Base-by-base conservation (phyloP, 257 asterid genomes). In the Apocynum venetum region DNA sequence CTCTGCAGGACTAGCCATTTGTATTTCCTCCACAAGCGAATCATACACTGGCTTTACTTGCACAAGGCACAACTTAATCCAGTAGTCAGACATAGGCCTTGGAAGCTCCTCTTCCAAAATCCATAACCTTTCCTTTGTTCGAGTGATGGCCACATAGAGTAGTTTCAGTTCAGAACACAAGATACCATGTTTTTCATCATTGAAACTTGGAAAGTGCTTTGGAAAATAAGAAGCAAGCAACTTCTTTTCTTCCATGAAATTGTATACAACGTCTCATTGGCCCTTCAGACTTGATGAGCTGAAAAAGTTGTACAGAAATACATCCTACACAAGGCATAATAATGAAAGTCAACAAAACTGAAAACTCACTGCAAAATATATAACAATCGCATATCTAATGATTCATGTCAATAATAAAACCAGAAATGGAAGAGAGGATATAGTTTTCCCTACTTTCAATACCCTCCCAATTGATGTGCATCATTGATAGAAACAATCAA, bases 71-170 rank as follows among this genome's bases (percentile, higher is more conserved):
- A 82, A 46, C 43, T 79, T 82, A 77, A 59, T 87, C 91, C 96
- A 87, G 61, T 87, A 88, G 44, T 90, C 88, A 49, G 85, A 80
- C 85, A 90, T 86, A 0, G 96, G 93, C 80, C 82, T 83, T 3
- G 86, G 86, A 13, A 75, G n/a, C 55, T 84, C 90, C 57, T 78
- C 85, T 71, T 90, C 96, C 57, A 87, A 87, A 4, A 90, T 88
- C 91, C 91, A 91, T 65, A 91, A 75, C 71, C 94, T 83, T 81
- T 91, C 93, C 79, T 88, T 87, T 3, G 94, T 89, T 25, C 97
- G 84, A 25, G 97, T 89, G 20, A 89, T 86, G 4, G 94, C 91
- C 63, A 91, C 94, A 9, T 91, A 91, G 19, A 91, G 53, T 60
- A 87, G 97, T 72, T 88, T 91, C 71, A 91, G 77, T 75, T 91